Percentiles rank a stretch among this genome's conserved stretches.
phyloP scores from a whole-genome alignment of 495 filamentous ascomycete genomes.

The Immersiella caudata region DNA sequence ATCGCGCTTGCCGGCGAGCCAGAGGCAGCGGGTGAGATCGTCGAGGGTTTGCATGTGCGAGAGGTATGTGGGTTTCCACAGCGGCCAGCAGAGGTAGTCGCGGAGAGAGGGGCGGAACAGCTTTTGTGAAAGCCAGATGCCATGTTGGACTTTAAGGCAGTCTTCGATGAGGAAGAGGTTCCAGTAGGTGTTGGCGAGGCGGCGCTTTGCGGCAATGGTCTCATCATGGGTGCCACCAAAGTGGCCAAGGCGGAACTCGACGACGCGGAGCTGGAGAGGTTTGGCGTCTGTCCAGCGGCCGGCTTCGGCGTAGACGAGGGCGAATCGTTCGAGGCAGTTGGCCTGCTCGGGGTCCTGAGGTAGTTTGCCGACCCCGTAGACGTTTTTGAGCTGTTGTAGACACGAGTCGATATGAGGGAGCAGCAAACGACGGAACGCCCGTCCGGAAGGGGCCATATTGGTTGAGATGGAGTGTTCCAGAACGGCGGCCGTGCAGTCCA shows the following conservation, averaged over 20 bases:
- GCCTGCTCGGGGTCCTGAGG: background rate
- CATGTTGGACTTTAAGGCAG: conserved; percentile 8
- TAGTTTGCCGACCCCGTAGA: conserved; percentile 1
- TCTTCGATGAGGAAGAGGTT: conserved; percentile 12
- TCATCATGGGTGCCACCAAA: conserved; percentile 2
- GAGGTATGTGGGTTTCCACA: conserved; percentile 13
- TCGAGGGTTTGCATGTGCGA: conserved; percentile 17
- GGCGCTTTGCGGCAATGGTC: conserved; percentile 2
- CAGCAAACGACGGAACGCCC: conserved; percentile 7
- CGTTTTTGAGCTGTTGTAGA: background rate
- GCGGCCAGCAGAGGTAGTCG: conserved; percentile 15
- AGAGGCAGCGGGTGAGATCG: conserved; percentile 14
- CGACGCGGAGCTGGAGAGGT: conserved; percentile 12
- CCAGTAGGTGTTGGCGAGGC: conserved; percentile 16
- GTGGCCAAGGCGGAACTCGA: conserved; percentile 5
- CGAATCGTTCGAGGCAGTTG: conserved; percentile 6
- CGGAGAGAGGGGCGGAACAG: conserved; percentile 10
- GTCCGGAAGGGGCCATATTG: conserved; percentile 8
- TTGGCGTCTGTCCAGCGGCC: conserved; percentile 10
- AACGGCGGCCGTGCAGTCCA: conserved; percentile 10
- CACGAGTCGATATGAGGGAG: conserved; percentile 12
- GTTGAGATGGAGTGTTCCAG: conserved; percentile 9
- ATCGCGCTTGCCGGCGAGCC: conserved; percentile 12
- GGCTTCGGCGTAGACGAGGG: conserved; percentile 13
- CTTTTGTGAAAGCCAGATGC: conserved; percentile 15